Evolutionary conservation across 768 basidiomycete genomes (phyloP), one percentile per base, ranked within the genome.

Genomic region (Trametes maxima): DNA sequence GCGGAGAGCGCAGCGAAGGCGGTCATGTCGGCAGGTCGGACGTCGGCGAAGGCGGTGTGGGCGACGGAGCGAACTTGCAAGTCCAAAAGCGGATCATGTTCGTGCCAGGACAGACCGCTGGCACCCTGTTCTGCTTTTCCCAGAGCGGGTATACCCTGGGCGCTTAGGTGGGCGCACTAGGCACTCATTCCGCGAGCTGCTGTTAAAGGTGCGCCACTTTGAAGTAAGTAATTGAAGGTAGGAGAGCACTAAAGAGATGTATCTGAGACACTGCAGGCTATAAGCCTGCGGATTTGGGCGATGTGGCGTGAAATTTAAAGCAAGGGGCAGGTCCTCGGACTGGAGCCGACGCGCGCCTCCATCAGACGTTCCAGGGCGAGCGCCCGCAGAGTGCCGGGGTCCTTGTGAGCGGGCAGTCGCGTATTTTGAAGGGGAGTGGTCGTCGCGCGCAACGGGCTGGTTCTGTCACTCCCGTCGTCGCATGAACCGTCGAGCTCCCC

Each of bases 401-500:
- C 62, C 62, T 48, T 21, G 52, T 44, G 40, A 19, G 42, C 19
- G 35, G 24, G 43, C 50, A 40, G 54, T 47, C 56, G 57, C 56
- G 54, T 62, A 42, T 50, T 51, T 62, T 55, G 24, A 35, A 56
- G 51, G n/a, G 28, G 22, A 19, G 8, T 33, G 47, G 51, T 47
- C 53, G 62, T 55, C 62, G 53, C 24, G 62, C 57, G 47, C 57
- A 42, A 63, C 57, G 51, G 54, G 57, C 49, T 39, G 56, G 46
- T 59, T 59, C 57, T 65, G 54, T 50, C 59, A 59, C 56, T 51
- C 40, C 37, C 64, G 54, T 54, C 58, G 61, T 67, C 65, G 62
- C 65, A 67, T 68, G 67, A 69, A 62, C 65, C 70, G 69, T 71
- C 68, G 65, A 65, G 63, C 67, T 55, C 57, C 57, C 63, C 65